Conservation (phyloP, 495 filamentous ascomycete species). For the Daldinia grandis region DNA sequence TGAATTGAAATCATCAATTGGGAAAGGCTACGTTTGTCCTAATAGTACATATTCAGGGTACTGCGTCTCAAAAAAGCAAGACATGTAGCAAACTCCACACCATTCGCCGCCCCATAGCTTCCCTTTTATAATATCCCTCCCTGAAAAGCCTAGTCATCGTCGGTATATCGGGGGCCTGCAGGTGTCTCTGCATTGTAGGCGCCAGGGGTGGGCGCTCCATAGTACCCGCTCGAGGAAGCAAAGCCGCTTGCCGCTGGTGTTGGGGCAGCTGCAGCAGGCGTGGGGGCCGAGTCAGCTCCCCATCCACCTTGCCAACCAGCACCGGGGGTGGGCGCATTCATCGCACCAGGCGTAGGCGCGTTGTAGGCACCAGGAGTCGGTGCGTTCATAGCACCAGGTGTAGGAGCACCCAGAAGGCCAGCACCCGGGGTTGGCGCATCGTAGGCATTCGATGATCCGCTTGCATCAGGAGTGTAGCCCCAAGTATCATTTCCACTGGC, state of each 20-base stretch:
- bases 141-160: conserved; percentile 52
- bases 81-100: conserved; percentile 11
- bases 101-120: conserved; percentile 20
- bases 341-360: conserved; percentile 82
- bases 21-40: background rate
- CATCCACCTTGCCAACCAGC: conserved; percentile 58
- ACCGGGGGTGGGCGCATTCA: conserved; percentile 67
- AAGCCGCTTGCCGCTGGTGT: conserved; percentile 61
- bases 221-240: conserved; percentile 58
- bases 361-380: conserved; percentile 82
- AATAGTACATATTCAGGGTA: conserved; percentile 18
- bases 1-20: background rate
- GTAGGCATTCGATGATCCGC: conserved; percentile 71
- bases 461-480: conserved; percentile 61
- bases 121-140: conserved; percentile 11
- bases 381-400: conserved; percentile 73
- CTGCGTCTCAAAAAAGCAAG: conserved; percentile 6
- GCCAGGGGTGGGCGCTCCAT: conserved; percentile 81
- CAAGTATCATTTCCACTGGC: conserved; percentile 58
- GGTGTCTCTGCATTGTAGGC: conserved; percentile 80
- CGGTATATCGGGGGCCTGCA: conserved; percentile 66
- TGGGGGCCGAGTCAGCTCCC: conserved; percentile 69
- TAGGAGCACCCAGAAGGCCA: conserved; percentile 69
- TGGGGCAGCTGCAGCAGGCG: conserved; percentile 68
- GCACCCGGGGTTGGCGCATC: conserved; percentile 84